Percentiles rank a stretch among this genome's conserved stretches.
Conservation (phyloP, 257 asterid genomes). For the Mitragyna speciosa region DNA sequence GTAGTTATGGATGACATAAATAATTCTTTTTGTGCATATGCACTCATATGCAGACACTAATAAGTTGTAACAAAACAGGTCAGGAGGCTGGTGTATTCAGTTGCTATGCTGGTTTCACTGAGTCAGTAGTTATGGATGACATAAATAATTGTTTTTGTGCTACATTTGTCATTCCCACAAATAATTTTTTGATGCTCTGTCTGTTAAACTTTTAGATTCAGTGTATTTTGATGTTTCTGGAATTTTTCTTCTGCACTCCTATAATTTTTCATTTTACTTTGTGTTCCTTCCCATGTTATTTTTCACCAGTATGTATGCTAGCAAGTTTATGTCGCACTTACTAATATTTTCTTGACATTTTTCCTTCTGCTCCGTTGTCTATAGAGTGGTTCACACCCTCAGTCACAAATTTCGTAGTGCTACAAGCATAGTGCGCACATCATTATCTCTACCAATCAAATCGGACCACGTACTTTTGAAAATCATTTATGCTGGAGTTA, state of each 20-base stretch:
- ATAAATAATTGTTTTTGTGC: background rate
- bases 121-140: background rate
- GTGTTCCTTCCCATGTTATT: background rate
- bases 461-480: slow-evolving; percentile 81
- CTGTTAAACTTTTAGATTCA: background rate
- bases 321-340: background rate
- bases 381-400: slow-evolving; percentile 81
- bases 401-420: slow-evolving; percentile 85
- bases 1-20: background rate
- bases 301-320: too few relatives aligned
- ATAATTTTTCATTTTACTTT: background rate
- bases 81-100: background rate
- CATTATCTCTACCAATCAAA: slow-evolving; percentile 70
- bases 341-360: slow-evolving; percentile 19
- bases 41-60: background rate
- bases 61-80: background rate
- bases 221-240: background rate
- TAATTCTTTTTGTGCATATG: background rate
- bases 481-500: slow-evolving; percentile 93
- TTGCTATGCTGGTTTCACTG: too few relatives aligned
- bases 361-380: slow-evolving; percentile 27
- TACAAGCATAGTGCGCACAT: slow-evolving; percentile 54
- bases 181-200: background rate
- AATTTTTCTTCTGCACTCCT: background rate
- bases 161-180: background rate